phyloP scores from a whole-genome alignment of 352 stramenopile species.

The Pythium coloratum region DNA sequence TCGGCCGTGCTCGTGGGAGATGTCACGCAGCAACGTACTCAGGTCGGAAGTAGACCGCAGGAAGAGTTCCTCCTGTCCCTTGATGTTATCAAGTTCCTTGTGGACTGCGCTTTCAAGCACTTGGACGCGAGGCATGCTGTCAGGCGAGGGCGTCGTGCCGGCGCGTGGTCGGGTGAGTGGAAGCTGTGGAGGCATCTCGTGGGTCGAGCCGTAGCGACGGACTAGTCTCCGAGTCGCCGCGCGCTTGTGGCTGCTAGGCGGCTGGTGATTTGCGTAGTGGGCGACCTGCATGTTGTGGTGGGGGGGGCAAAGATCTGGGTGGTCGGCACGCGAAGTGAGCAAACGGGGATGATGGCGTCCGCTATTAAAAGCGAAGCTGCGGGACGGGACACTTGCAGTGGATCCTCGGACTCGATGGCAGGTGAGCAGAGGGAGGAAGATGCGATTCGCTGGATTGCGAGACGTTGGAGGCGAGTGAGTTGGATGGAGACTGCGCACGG shows the following conservation, averaged over 20 bases:
- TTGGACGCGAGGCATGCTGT: conserved; percentile 48
- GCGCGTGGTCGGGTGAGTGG: conserved; percentile 37
- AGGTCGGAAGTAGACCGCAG: conserved; percentile 75
- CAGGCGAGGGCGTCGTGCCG: conserved; percentile 24
- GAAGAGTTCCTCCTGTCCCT: conserved; percentile 76
- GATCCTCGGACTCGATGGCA: background rate
- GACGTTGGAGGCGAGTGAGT: background rate
- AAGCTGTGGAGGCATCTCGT: conserved; percentile 15
- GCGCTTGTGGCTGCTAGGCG: conserved; percentile 14
- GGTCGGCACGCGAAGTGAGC: background rate
- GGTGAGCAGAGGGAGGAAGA: conserved; percentile 3
- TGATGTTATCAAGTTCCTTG: conserved; percentile 57
- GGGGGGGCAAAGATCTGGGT: background rate
- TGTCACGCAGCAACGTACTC: conserved; percentile 65
- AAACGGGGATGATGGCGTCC: conserved; percentile 2
- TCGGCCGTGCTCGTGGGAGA: conserved; percentile 65
- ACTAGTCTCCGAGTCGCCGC: conserved; percentile 9
- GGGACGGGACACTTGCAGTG: conserved; percentile 7
- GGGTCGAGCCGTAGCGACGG: conserved; percentile 15
- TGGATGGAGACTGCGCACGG: background rate
- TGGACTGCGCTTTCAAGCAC: conserved; percentile 70
- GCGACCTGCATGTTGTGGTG: conserved; percentile 22
- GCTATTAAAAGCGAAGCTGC: conserved; percentile 16
- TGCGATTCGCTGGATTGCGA: background rate
- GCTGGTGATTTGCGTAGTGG: conserved; percentile 25